phyloP scores from a whole-genome alignment of 306 rosid species.

The Begonia masoniana region DNA sequence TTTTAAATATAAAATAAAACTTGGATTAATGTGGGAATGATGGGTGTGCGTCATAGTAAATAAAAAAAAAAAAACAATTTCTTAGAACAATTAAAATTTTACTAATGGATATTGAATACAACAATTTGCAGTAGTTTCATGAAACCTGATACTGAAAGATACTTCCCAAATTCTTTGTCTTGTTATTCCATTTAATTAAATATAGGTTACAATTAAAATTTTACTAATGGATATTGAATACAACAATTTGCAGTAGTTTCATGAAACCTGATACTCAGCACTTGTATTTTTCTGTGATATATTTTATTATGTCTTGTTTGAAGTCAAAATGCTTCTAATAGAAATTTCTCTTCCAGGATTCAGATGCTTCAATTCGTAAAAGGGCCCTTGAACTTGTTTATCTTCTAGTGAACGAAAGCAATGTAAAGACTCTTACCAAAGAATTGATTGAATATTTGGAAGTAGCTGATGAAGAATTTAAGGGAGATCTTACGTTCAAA shows the following conservation, averaged over 20 bases:
- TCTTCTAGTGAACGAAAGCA: constrained; percentile 72
- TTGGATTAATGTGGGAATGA: no score
- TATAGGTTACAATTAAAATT: no score
- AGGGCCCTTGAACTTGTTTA: constrained; percentile 98
- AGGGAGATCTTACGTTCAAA: constrained; percentile 83
- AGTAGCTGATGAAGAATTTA: constrained; percentile 82
- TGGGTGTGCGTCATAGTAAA: no score
- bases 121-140: background rate
- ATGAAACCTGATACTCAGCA: background rate
- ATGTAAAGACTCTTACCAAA: constrained; percentile 77
- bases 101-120: background rate
- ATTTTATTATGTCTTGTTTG: background rate
- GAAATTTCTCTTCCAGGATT: constrained; percentile 52
- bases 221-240: background rate
- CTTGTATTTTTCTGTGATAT: constrained; percentile 5
- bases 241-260: background rate
- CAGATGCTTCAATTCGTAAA: constrained; percentile 90
- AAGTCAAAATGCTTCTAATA: constrained; percentile 8
- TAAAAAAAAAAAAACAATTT: no score
- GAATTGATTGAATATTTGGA: constrained; percentile 83
- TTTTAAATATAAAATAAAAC: no score
- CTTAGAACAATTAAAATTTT: no score
- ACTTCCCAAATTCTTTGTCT: no score
- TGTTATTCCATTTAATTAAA: no score
- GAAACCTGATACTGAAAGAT: no score